Evolutionary conservation across 306 rosid genomes (phyloP).

Genomic region (Ormosia emarginata): DNA sequence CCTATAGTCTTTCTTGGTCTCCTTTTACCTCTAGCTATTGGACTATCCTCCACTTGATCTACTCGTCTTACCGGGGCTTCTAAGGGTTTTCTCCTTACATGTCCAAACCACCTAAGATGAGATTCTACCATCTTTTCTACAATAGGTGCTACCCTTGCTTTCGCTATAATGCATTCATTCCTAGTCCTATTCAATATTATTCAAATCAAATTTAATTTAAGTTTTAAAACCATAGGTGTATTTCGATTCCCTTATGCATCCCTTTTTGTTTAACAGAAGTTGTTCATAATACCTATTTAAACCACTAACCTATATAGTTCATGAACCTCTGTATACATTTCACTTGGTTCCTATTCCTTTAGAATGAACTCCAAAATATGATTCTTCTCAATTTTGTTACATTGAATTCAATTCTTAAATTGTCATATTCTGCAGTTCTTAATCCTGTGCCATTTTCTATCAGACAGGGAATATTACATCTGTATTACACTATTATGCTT

Average conservation of each 20-base stretch:
- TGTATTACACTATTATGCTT: background rate
- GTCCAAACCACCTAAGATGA: too few relatives aligned
- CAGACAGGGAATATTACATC: background rate
- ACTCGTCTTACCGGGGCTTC: too few relatives aligned
- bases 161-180: too few relatives aligned
- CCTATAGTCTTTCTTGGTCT: too few relatives aligned
- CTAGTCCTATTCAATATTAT: too few relatives aligned
- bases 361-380: background rate
- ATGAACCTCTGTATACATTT: background rate
- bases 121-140: too few relatives aligned
- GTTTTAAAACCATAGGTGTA: background rate
- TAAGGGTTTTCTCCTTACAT: too few relatives aligned
- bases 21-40: too few relatives aligned
- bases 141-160: too few relatives aligned
- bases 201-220: background rate
- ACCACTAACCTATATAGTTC: background rate
- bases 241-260: background rate
- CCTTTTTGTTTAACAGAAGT: background rate
- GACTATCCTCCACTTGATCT: too few relatives aligned
- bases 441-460: background rate
- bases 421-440: background rate
- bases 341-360: background rate
- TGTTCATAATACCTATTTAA: background rate
- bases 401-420: background rate
- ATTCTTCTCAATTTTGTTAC: background rate